phyloP scores from a whole-genome alignment of 352 stramenopile species.

The Phytopythium montanum region DNA sequence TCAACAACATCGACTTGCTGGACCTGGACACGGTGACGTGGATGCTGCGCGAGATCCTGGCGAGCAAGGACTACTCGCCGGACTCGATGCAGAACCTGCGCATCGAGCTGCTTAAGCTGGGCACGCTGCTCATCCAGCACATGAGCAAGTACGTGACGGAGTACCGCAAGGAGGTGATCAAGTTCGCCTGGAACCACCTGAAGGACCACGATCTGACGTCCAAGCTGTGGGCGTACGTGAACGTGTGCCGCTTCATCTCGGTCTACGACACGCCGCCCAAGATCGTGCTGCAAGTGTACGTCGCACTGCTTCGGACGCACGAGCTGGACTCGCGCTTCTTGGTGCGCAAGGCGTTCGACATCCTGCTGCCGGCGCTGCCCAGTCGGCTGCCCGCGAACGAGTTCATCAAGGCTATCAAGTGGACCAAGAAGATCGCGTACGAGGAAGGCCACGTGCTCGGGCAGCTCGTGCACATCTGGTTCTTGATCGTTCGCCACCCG shows the following conservation, averaged over 20 bases:
- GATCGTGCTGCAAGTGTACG: constrained; percentile 97
- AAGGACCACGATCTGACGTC: constrained; percentile 94
- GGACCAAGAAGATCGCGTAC: constrained; percentile 97
- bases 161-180: constrained; percentile 97
- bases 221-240: constrained; percentile 98
- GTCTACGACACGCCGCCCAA: constrained; percentile 96
- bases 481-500: constrained; percentile 94
- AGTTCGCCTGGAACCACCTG: constrained; percentile 97
- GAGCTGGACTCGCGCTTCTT: constrained; percentile 94
- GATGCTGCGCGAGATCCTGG: constrained; percentile 87
- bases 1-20: constrained; percentile 84
- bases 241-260: constrained; percentile 96
- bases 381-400: constrained; percentile 88
- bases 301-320: constrained; percentile 92
- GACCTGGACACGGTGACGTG: constrained; percentile 84
- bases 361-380: constrained; percentile 92
- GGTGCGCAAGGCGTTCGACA: constrained; percentile 93
- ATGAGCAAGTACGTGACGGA: constrained; percentile 92
- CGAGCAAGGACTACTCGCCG: constrained; percentile 73
- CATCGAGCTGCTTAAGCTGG: constrained; percentile 93
- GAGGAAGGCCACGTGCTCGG: constrained; percentile 95
- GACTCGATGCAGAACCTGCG: constrained; percentile 77
- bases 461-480: constrained; percentile 98
- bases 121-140: constrained; percentile 95
- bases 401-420: constrained; percentile 96